phyloP scores from a whole-genome alignment of 2,329 filamentous ascomycete species.

The Coniella vitis region DNA sequence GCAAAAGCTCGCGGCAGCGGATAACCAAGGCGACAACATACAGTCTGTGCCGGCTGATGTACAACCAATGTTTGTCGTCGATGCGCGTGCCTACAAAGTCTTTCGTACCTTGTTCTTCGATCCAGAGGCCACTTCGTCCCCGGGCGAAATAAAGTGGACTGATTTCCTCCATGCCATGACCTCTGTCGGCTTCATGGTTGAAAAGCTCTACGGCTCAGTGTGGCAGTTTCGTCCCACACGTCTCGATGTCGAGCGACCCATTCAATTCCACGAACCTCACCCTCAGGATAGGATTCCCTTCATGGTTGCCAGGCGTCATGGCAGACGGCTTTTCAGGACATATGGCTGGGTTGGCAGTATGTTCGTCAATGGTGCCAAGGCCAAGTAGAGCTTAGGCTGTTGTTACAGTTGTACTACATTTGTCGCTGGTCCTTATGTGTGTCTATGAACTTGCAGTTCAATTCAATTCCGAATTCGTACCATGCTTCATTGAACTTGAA shows the following conservation, averaged over 20 bases:
- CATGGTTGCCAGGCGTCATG: constrained; percentile 36
- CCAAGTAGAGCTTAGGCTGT: too few relatives aligned
- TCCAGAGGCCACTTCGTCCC: constrained; percentile 25
- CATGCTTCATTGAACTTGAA: too few relatives aligned
- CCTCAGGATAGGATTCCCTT: constrained; percentile 45
- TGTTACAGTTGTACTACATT: too few relatives aligned
- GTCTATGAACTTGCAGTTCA: too few relatives aligned
- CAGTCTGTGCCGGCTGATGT: neutral
- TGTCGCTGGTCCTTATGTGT: too few relatives aligned
- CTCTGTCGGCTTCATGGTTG: constrained; percentile 39
- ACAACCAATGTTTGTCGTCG: constrained; percentile 20
- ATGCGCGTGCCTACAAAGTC: constrained; percentile 27
- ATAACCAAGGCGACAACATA: too few relatives aligned
- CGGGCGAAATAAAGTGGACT: constrained; percentile 44
- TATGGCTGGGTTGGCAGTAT: constrained; percentile 44
- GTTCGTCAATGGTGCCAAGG: constrained; percentile 27
- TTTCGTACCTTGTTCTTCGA: constrained; percentile 36
- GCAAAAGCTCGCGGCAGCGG: neutral
- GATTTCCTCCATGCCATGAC: constrained; percentile 48
- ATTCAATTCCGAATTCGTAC: too few relatives aligned
- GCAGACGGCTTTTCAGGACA: constrained; percentile 39
- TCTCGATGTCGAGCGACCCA: constrained; percentile 37
- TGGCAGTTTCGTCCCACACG: constrained; percentile 49
- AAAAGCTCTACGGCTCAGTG: constrained; percentile 54
- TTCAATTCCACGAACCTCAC: constrained; percentile 57